These are phyloP conservation scores for Candida sonorensis DNA, from an alignment of 805 yeast species.

Conservation along the genomic window DNA sequence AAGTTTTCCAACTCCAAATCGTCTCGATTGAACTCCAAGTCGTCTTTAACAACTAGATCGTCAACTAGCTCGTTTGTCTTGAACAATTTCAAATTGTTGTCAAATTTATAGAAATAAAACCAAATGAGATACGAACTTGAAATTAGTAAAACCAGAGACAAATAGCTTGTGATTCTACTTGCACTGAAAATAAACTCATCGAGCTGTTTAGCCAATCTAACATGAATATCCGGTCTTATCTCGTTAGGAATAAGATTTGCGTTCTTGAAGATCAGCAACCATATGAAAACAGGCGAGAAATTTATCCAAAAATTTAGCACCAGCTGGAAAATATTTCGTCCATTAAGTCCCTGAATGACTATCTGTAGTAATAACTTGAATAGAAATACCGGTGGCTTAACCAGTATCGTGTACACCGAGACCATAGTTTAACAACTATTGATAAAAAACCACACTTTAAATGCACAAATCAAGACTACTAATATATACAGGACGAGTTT, in stretches of 20 bases:
- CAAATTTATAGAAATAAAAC: constrained; percentile 10
- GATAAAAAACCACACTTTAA: no score
- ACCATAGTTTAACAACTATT: no score
- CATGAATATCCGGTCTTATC: constrained; percentile 48
- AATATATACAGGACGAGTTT: no score
- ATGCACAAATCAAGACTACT: no score
- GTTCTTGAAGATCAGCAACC: constrained; percentile 53
- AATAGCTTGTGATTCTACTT: constrained; percentile 15
- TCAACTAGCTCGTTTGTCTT: no score
- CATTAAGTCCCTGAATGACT: constrained; percentile 13
- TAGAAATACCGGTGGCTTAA: constrained; percentile 8
- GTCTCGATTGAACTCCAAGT: no score
- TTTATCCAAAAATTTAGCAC: constrained; percentile 39
- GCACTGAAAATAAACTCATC: constrained; percentile 35
- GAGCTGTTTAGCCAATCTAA: constrained; percentile 35
- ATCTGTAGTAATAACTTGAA: constrained; percentile 10
- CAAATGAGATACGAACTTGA: constrained; percentile 14
- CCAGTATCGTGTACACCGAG: neutral
- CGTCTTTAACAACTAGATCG: no score
- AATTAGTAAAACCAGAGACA: constrained; percentile 10
- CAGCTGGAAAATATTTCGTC: constrained; percentile 24
- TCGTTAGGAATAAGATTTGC: constrained; percentile 51
- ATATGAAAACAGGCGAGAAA: constrained; percentile 45
- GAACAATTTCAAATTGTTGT: constrained; percentile 1
- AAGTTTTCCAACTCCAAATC: no score